A percentile compares a stretch with the other conserved stretches of the same genome.
Evolutionary conservation across 768 basidiomycete genomes (phyloP).

Genomic region (Suillus decipiens): DNA sequence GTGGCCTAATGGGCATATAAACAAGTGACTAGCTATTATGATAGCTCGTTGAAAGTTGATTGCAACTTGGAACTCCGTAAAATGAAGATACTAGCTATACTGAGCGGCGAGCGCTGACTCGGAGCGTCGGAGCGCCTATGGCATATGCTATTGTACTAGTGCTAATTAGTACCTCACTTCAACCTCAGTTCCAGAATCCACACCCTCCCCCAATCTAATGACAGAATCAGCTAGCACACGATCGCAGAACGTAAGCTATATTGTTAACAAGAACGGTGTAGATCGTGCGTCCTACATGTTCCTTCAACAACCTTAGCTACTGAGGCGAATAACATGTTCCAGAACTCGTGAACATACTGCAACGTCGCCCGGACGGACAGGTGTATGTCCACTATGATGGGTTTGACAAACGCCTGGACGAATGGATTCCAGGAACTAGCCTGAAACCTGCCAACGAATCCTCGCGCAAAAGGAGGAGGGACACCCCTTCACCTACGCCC

Average conservation of each 20-base stretch:
- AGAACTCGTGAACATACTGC: conserved; percentile 55
- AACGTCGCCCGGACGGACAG: conserved; percentile 47
- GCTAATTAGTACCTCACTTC: not conserved
- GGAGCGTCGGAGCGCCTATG: not conserved
- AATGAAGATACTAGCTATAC: not conserved
- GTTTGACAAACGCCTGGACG: conserved; percentile 72
- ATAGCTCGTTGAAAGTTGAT: not conserved
- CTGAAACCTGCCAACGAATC: conserved; percentile 26
- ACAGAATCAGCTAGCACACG: conserved; percentile 15
- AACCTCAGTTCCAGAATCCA: not conserved
- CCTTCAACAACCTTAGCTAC: conserved; percentile 14
- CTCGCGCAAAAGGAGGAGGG: conserved; percentile 25
- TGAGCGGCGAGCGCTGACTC: not conserved
- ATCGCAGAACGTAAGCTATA: conserved; percentile 14
- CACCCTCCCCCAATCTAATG: conserved; percentile 18
- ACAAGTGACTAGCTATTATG: not conserved
- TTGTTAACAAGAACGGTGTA: conserved; percentile 35
- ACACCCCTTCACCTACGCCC: conserved; percentile 12
- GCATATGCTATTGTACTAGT: not conserved
- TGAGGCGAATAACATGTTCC: conserved; percentile 13
- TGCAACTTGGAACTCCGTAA: not conserved
- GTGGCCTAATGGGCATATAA: not conserved
- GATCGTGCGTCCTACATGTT: conserved; percentile 36
- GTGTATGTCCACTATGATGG: conserved; percentile 75
- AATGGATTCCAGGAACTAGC: conserved; percentile 59